Percentiles rank a stretch among this genome's conserved stretches.
phyloP scores from a whole-genome alignment of 768 basidiomycete genomes.

The Tylopilus balloui region DNA sequence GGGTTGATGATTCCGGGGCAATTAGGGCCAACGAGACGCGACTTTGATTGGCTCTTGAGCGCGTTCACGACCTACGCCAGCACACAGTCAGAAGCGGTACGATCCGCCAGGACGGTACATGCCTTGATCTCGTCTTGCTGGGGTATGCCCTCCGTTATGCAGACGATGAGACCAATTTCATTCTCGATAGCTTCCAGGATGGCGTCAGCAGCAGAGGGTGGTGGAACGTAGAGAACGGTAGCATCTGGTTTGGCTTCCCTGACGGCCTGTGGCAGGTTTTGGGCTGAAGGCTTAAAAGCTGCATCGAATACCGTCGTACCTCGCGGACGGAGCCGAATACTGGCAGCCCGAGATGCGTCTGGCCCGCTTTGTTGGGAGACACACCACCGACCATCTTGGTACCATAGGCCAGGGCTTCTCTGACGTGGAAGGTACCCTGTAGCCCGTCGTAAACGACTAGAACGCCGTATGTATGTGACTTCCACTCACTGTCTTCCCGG shows the following conservation, averaged over 20 bases:
- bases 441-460: conserved; percentile 4
- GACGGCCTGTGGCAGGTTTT: conserved; percentile 62
- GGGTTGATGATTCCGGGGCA: conserved; percentile 99
- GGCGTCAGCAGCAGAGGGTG: conserved; percentile 92
- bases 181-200: conserved; percentile 99
- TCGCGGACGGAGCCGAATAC: conserved; percentile 91
- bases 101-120: conserved; percentile 18
- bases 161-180: conserved; percentile 96
- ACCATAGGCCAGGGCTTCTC: conserved; percentile 89
- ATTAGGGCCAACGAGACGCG: conserved; percentile 96
- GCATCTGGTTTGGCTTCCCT: conserved; percentile 85
- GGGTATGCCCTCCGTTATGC: conserved; percentile 98
- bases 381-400: conserved; percentile 98
- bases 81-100: conserved; percentile 1
- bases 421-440: conserved; percentile 94
- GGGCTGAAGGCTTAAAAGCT: background rate
- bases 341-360: conserved; percentile 91
- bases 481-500: conserved; percentile 83
- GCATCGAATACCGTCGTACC: conserved; percentile 39
- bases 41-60: conserved; percentile 88
- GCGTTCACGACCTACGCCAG: conserved; percentile 78
- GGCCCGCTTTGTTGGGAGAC: conserved; percentile 93
- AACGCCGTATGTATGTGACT: background rate
- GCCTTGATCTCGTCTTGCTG: conserved; percentile 95
- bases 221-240: conserved; percentile 95